Base-by-base conservation (phyloP, 495 filamentous ascomycete species). In the Patellaria atrata region DNA sequence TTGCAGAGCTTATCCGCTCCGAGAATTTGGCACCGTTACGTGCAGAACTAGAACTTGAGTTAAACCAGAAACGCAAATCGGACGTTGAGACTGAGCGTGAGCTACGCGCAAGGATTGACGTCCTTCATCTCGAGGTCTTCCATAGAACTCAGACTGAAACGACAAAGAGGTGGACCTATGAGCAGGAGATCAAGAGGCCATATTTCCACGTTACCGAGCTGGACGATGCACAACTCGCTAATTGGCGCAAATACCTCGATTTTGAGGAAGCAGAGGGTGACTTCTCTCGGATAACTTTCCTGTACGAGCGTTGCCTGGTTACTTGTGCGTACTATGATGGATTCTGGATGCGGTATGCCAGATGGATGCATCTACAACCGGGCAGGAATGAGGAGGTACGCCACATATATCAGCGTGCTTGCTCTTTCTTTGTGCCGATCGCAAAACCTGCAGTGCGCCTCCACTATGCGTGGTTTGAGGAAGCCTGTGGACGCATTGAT, bases 171-270 rank as follows among this genome's bases (percentile, higher is more conserved):
- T 94, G 87, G 87, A 82, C 83, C 0, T 96, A 81, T 45, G 89
- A 99, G 54, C 75, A 84, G 0, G 82, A 87, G 57, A 79, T 96
- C 52, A 96, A 94, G 62, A 75, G 91, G 2, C 85, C 86, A 0
- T 99, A 96, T 52, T 99, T 94, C 67, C 85, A 94, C 52, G 84
- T 94, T 21, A 92, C 80, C 2, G 85, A 93, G 45, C 63, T 96
- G 7, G 85, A 94, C 47, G 76, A 87, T 40, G 59, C 68, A 4
- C 82, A 96, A 52, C 61, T 99, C 11, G 60, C 60, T n/a, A 94
- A 93, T 57, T 99, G 89, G 89, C 67, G 79, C 35, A 93, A 87
- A 48, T 99, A 96, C 52, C 75, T 99, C 12, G 86, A 96, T 48
- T 94, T 93, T 47, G 91, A 99, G 52, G 89, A 99, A 58, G 58